Evolutionary conservation across 148 eudicot species (phyloP), one percentile per base, ranked within the genome.

Genomic region (Silene uniflora): DNA sequence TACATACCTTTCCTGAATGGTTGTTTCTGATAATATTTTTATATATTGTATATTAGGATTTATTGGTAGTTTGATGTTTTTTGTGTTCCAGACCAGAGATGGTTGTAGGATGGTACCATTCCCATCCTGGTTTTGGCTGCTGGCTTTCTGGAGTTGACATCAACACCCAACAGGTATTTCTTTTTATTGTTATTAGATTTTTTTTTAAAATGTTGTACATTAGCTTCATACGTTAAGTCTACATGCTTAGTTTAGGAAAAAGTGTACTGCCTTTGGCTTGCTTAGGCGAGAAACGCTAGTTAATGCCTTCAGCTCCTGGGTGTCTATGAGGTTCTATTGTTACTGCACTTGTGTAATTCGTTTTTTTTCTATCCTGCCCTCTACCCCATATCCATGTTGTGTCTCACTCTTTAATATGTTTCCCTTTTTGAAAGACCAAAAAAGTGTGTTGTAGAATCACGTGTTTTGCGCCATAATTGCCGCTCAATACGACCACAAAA

Each of bases 71-170:
- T 79, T 13, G 29, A 59, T 25, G 3, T 75, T 68, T 78, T 70
- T 11, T 72, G 55, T 71, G 71, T 76, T 79, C 13, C 76, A 90
- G 95, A 80, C 95, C 95, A 5, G 95, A 90, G 81, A 90, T 90
- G 95, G 95, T 90, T 66, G 95, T 88, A 19, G 94, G 94, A 67
- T 90, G 91, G 94, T 91, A 91, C 78, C 97, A 91, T 74, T 91
- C 94, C 25, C 97, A 92, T 85, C 97, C 97, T 77, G 97, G 97
- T 69, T 92, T 92, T 83, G 97, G 97, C 69, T 90, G 95, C 69
- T 92, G 97, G 97, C 91, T 90, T 16, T 92, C 97, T 75, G 97
- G 97, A 70, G 97, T 92, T 54, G 97, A 92, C 84, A 92, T 92
- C 73, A 92, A 92, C 74, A 92, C 97, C 66, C 95, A 90, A 73